These are phyloP conservation scores for Cystobasidium slooffiae DNA, from an alignment of 1,284 basidiomycete species.

Conservation along the genomic window DNA sequence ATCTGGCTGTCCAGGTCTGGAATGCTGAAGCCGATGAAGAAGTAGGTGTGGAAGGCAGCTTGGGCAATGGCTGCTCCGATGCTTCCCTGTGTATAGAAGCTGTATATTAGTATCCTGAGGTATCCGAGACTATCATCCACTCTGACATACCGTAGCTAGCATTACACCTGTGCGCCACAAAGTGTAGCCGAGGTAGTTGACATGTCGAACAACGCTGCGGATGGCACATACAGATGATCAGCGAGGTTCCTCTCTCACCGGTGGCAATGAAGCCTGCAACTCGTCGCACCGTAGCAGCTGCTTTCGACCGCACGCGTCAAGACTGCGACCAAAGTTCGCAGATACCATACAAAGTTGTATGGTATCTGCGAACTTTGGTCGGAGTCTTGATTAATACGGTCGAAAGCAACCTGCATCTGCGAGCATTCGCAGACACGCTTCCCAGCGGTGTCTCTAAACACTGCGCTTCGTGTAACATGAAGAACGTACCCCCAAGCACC, in stretches of 20 bases:
- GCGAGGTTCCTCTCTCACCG: no score
- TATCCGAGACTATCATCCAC: background rate
- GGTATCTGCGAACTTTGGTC: background rate
- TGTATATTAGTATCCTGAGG: background rate
- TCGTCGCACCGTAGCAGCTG: no score
- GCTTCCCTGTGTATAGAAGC: slow-evolving; percentile 16
- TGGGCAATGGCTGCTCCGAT: slow-evolving; percentile 20
- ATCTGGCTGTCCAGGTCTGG: slow-evolving; percentile 35
- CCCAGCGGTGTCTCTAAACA: no score
- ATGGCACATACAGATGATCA: background rate
- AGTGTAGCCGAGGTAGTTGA: slow-evolving; percentile 43
- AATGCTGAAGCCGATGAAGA: slow-evolving; percentile 20
- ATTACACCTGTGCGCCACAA: slow-evolving; percentile 43
- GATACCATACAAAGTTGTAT: no score
- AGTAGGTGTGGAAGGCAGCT: slow-evolving; percentile 23
- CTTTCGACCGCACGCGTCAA: no score
- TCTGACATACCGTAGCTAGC: slow-evolving; percentile 36
- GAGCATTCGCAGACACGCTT: no score
- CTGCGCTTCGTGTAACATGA: no score
- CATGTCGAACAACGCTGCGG: slow-evolving; percentile 37
- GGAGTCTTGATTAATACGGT: background rate
- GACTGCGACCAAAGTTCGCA: no score
- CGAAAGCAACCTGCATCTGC: no score
- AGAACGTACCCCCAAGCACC: slow-evolving; percentile 29
- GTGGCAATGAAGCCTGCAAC: no score